phyloP scores from a whole-genome alignment of 2,329 filamentous ascomycete species.

The Penicillium capsulatum region DNA sequence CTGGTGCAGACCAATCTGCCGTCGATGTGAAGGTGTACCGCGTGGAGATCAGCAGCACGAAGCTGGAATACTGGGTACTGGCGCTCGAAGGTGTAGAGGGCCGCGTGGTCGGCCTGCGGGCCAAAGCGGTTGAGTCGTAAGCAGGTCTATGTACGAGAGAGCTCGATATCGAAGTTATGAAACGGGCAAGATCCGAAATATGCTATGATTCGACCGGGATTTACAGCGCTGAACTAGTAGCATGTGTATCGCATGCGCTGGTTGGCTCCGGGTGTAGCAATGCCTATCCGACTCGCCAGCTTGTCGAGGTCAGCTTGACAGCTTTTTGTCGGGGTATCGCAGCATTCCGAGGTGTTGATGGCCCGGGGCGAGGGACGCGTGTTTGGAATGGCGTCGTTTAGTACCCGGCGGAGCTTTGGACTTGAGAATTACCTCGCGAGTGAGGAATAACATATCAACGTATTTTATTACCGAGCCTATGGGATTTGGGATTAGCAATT shows the following conservation, averaged over 20 bases:
- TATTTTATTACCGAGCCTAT: too few species aligned
- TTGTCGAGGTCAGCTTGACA: conserved; percentile 6
- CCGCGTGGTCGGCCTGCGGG: conserved; percentile 72
- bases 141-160: too few species aligned
- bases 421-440: too few species aligned
- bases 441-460: too few species aligned
- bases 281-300: background rate
- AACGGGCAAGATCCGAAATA: too few species aligned
- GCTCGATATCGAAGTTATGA: too few species aligned
- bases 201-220: too few species aligned
- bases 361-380: conserved; percentile 20
- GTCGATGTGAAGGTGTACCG: conserved; percentile 71
- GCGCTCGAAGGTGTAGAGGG: conserved; percentile 56
- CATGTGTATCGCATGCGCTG: background rate
- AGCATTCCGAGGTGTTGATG: conserved; percentile 13
- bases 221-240: too few species aligned
- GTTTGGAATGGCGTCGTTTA: conserved; percentile 17
- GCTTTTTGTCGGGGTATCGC: conserved; percentile 2
- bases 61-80: conserved; percentile 77
- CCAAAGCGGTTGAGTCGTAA: conserved; percentile 68
- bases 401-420: background rate
- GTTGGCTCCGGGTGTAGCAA: background rate
- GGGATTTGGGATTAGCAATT: background rate
- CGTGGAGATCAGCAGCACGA: conserved; percentile 58
- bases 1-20: conserved; percentile 14